Conservation (phyloP, 2,329 filamentous ascomycete species). For the Aureobasidium uvarum region DNA sequence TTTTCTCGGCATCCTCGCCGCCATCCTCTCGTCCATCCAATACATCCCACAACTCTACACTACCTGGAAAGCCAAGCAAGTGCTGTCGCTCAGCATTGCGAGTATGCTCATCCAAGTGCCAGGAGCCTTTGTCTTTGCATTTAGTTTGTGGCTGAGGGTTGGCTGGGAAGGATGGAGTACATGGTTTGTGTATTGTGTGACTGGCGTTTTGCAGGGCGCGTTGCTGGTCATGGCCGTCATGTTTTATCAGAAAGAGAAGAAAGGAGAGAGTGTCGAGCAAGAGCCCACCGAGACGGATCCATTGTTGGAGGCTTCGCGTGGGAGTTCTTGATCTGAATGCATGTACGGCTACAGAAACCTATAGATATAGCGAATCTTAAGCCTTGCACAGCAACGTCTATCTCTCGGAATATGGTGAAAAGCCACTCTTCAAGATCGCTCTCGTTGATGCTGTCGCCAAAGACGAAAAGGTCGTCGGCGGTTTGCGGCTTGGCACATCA, state of each 20-base stretch:
- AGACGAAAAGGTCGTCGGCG: not conserved
- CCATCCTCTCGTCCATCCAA: constrained; percentile 77
- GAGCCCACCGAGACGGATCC: constrained; percentile 21
- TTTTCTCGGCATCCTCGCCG: constrained; percentile 74
- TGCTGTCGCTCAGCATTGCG: constrained; percentile 87
- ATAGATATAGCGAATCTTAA: not conserved
- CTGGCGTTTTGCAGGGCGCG: constrained; percentile 78
- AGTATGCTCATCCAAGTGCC: constrained; percentile 99
- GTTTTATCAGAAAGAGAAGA: constrained; percentile 52
- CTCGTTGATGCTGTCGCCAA: too few relatives aligned
- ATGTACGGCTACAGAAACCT: not conserved
- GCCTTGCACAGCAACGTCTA: too few relatives aligned
- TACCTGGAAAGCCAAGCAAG: constrained; percentile 79
- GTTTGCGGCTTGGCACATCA: constrained; percentile 20
- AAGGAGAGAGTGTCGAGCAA: constrained; percentile 9
- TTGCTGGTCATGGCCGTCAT: constrained; percentile 76
- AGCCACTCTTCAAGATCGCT: too few relatives aligned
- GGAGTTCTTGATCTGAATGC: not conserved
- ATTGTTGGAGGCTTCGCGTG: not conserved
- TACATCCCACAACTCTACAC: constrained; percentile 95
- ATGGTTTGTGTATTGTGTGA: constrained; percentile 88
- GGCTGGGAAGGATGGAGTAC: constrained; percentile 88
- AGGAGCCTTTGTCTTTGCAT: constrained; percentile 84
- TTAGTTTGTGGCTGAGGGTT: constrained; percentile 68
- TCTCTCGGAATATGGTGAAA: too few relatives aligned